phyloP scores from a whole-genome alignment of 495 filamentous ascomycete genomes.

The Jackrogersella minutella region DNA sequence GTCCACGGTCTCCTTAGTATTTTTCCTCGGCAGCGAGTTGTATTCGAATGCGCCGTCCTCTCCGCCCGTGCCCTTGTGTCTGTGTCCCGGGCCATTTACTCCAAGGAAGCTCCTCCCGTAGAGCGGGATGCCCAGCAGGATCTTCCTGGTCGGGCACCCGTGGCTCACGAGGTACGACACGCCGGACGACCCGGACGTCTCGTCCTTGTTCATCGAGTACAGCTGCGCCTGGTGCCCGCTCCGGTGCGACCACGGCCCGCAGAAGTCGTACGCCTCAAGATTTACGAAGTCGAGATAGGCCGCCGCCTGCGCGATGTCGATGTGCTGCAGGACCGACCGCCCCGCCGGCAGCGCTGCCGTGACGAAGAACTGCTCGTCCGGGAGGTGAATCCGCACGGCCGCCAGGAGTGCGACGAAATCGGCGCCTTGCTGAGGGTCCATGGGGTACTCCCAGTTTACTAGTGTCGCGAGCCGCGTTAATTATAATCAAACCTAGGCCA shows the following conservation, averaged over 20 bases:
- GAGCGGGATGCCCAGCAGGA: constrained; percentile 80
- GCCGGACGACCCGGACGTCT: constrained; percentile 69
- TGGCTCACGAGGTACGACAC: constrained; percentile 70
- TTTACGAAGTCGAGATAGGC: constrained; percentile 81
- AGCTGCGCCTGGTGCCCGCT: constrained; percentile 85
- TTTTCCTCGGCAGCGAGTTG: constrained; percentile 74
- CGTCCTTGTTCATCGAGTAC: constrained; percentile 65
- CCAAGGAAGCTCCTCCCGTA: constrained; percentile 85
- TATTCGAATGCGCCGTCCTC: constrained; percentile 89
- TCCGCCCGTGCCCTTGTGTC: constrained; percentile 69
- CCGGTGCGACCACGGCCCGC: constrained; percentile 74
- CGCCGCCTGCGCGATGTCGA: constrained; percentile 71
- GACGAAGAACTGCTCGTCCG: constrained; percentile 74
- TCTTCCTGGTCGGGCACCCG: constrained; percentile 75
- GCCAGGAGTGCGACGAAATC: constrained; percentile 78
- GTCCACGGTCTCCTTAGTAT: constrained; percentile 74
- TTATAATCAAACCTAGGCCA: no score
- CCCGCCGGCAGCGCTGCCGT: constrained; percentile 85
- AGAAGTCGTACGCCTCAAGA: constrained; percentile 87
- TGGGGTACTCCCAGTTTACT: constrained; percentile 93
- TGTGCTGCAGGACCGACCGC: constrained; percentile 75
- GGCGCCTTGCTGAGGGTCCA: constrained; percentile 69
- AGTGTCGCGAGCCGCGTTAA: constrained; percentile 14
- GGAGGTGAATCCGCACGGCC: constrained; percentile 73
- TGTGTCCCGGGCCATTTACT: constrained; percentile 68